Conservation (phyloP, 2,329 filamentous ascomycete species). For the Capronia americana region DNA sequence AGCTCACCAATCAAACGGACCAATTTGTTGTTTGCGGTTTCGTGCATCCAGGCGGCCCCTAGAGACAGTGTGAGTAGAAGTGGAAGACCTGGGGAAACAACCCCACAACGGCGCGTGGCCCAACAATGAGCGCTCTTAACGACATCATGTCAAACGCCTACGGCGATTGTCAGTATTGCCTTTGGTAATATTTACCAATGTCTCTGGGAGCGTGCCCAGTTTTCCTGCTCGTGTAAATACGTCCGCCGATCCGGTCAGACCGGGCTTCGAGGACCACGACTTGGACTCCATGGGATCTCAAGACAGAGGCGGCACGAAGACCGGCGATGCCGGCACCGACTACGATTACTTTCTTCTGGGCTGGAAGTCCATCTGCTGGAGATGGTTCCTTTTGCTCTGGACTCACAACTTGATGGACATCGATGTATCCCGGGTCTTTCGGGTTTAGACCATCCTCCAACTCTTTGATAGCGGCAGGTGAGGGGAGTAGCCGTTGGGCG, state of each 20-base stretch:
- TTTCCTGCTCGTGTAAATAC: slow-evolving; percentile 50
- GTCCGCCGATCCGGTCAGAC: slow-evolving; percentile 46
- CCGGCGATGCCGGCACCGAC: slow-evolving; percentile 48
- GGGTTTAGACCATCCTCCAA: slow-evolving; percentile 39
- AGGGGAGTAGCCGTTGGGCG: slow-evolving; percentile 34
- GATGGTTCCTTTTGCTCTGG: slow-evolving; percentile 31
- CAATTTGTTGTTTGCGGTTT: slow-evolving; percentile 53
- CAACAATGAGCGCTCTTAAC: slow-evolving; percentile 38
- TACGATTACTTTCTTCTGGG: slow-evolving; percentile 43
- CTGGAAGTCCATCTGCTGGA: slow-evolving; percentile 23
- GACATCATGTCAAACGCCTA: slow-evolving; percentile 38
- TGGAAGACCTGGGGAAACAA: slow-evolving; percentile 33
- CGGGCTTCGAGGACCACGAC: slow-evolving; percentile 47
- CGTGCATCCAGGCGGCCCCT: slow-evolving; percentile 56
- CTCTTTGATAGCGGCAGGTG: slow-evolving; percentile 32
- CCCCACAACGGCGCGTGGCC: slow-evolving; percentile 37
- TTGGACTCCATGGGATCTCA: slow-evolving; percentile 45
- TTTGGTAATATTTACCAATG: slow-evolving; percentile 47
- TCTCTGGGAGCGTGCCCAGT: slow-evolving; percentile 46
- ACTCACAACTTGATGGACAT: slow-evolving; percentile 34
- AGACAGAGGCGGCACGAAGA: slow-evolving; percentile 46
- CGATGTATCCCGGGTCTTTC: slow-evolving; percentile 31
- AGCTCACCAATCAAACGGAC: slow-evolving; percentile 52
- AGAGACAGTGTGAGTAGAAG: slow-evolving; percentile 32
- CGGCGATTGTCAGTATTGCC: slow-evolving; percentile 44